Evolutionary conservation across 257 asterid genomes (phyloP).

Genomic region (Solanum rostratum): DNA sequence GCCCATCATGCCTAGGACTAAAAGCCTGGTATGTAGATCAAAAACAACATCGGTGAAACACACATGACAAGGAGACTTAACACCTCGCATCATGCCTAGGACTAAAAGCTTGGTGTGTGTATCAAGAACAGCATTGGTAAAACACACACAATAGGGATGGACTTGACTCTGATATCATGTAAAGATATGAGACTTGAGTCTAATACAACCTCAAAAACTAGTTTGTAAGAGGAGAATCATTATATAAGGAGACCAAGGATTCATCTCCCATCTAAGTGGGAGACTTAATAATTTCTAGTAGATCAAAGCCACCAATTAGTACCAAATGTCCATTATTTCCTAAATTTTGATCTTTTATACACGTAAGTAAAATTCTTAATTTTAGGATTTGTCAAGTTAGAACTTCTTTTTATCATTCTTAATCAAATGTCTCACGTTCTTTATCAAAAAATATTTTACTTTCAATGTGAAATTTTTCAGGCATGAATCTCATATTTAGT

Average conservation of each 20-base stretch:
- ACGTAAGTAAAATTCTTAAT: not conserved
- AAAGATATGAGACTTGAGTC: not conserved
- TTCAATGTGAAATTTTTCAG: accelerated
- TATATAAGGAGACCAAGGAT: not conserved
- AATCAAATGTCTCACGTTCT: not conserved
- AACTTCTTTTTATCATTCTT: not conserved
- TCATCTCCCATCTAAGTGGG: not conserved
- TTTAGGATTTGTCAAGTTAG: not conserved
- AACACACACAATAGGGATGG: too few relatives aligned
- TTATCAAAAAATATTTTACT: not conserved
- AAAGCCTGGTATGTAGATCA: not conserved
- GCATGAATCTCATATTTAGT: not conserved
- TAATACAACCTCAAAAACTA: too few relatives aligned
- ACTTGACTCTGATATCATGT: not conserved
- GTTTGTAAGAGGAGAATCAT: too few relatives aligned
- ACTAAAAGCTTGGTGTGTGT: not conserved
- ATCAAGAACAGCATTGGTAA: not conserved
- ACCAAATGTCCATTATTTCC: not conserved
- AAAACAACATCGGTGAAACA: not conserved
- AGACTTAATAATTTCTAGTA: not conserved
- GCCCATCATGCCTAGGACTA: too few relatives aligned
- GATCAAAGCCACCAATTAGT: not conserved
- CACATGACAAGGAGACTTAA: not conserved
- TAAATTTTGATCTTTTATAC: not conserved
- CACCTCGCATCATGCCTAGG: too few relatives aligned